These are phyloP conservation scores for Leccinum subtestaceum DNA, from an alignment of 768 basidiomycete species.

Conservation along the genomic window DNA sequence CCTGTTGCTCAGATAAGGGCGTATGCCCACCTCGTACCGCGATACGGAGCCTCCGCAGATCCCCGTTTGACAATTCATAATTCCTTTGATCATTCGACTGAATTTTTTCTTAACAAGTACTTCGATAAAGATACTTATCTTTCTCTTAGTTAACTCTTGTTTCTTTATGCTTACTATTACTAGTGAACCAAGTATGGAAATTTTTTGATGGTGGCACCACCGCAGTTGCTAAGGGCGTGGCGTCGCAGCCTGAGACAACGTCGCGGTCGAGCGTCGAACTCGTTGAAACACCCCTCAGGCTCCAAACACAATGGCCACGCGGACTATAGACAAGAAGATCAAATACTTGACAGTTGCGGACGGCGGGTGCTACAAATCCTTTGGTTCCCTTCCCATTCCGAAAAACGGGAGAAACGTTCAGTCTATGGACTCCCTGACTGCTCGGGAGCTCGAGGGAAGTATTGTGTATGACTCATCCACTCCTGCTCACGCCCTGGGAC, in stretches of 20 bases:
- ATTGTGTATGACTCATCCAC: not conserved
- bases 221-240: no score
- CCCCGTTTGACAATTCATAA: not conserved
- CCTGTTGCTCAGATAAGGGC: not conserved
- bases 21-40: not conserved
- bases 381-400: not conserved
- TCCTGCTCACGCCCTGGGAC: not conserved
- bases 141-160: not conserved
- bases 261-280: no score
- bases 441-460: not conserved
- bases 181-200: not conserved
- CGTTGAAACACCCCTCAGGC: no score
- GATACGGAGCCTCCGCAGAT: not conserved
- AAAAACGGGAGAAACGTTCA: not conserved
- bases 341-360: not conserved
- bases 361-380: not conserved
- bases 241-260: no score
- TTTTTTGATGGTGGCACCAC: no score
- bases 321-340: not conserved
- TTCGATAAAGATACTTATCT: not conserved
- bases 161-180: not conserved
- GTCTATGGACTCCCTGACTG: not conserved
- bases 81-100: not conserved
- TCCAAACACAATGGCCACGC: not conserved
- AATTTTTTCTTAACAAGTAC: not conserved